A percentile compares a stretch with the other conserved stretches of the same genome.
Evolutionary conservation across 106 monocot genomes (phyloP).

Genomic region (Platanthera guangdongensis): DNA sequence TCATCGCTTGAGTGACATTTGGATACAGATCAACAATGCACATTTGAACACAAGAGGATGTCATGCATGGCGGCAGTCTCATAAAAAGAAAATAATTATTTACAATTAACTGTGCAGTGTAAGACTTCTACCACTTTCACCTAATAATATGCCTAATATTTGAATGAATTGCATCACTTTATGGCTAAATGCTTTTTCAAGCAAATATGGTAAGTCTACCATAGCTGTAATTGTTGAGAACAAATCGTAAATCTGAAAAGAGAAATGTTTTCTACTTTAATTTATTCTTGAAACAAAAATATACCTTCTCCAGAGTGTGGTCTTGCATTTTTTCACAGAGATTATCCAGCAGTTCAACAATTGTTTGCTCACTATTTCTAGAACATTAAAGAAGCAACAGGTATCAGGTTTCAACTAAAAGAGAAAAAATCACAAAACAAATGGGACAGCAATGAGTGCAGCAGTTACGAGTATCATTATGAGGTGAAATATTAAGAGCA

Average conservation of each 20-base stretch:
- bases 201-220: neutral
- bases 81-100: too few relatives aligned
- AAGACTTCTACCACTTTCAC: too few relatives aligned
- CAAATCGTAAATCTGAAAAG: neutral
- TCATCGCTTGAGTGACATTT: too few relatives aligned
- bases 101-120: too few relatives aligned
- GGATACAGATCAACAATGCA: too few relatives aligned
- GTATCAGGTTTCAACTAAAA: slow-evolving; percentile 3
- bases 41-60: too few relatives aligned
- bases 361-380: slow-evolving; percentile 76
- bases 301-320: slow-evolving; percentile 70
- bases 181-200: neutral
- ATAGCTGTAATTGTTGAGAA: neutral
- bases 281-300: neutral
- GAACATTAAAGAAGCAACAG: neutral
- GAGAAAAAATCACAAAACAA: neutral
- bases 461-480: neutral
- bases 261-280: neutral
- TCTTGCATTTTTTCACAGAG: slow-evolving; percentile 93
- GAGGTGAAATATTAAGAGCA: neutral
- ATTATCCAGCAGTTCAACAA: slow-evolving; percentile 83
- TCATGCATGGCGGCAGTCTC: too few relatives aligned
- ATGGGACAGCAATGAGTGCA: neutral
- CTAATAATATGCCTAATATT: too few relatives aligned
- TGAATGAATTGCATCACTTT: neutral